Conservation (phyloP, 1,139 yeast genomes). For the Debaryomyces sp. region DNA sequence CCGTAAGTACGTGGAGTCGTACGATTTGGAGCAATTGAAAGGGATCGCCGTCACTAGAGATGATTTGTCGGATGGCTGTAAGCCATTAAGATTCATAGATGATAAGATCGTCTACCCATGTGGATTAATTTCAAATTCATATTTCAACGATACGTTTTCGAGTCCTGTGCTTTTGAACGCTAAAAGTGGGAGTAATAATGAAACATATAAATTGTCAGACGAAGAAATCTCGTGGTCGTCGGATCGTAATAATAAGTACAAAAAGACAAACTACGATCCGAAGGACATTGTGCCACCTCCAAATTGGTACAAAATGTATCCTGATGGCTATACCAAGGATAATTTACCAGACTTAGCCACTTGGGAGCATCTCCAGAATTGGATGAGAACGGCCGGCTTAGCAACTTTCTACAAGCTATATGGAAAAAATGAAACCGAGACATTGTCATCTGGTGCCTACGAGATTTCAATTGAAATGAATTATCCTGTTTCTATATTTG, state of each 20-base stretch:
- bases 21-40: conserved; percentile 63
- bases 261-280: conserved; percentile 68
- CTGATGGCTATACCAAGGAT: conserved; percentile 68
- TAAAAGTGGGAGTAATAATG: conserved; percentile 39
- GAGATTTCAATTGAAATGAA: conserved; percentile 61
- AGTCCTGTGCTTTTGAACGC: conserved; percentile 50
- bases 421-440: conserved; percentile 53
- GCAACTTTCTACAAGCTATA: conserved; percentile 70
- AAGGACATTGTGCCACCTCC: conserved; percentile 75
- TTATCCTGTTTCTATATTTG: conserved; percentile 69
- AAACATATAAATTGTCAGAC: conserved; percentile 63
- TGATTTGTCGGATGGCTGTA: conserved; percentile 56
- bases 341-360: conserved; percentile 63
- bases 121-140: conserved; percentile 91
- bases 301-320: conserved; percentile 66
- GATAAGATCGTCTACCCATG: conserved; percentile 73
- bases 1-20: conserved; percentile 73
- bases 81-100: conserved; percentile 55
- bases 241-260: conserved; percentile 70
- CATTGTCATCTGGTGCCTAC: conserved; percentile 60
- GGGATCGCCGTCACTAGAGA: conserved; percentile 59
- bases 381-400: conserved; percentile 86
- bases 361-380: conserved; percentile 76
- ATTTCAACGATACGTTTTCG: conserved; percentile 82
- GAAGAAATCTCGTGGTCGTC: conserved; percentile 86